phyloP scores from a whole-genome alignment of 2,329 filamentous ascomycete genomes.

The Clonostachys sp. region DNA sequence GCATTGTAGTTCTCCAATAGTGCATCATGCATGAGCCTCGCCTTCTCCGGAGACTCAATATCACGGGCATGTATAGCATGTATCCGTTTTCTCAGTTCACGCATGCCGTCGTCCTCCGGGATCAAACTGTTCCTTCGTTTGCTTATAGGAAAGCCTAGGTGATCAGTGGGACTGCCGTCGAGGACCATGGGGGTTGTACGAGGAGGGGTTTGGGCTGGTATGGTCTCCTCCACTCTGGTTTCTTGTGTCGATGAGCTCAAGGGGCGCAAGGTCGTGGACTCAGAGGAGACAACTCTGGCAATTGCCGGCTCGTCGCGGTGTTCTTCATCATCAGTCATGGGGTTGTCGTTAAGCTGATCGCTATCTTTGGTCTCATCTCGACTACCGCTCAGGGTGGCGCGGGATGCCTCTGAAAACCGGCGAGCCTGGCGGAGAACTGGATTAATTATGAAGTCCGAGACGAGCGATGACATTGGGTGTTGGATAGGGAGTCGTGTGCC shows the following conservation, averaged over 20 bases:
- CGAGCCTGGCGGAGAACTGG: constrained; percentile 63
- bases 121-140: constrained; percentile 30
- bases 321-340: constrained; percentile 10
- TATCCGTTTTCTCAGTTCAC: constrained; percentile 60
- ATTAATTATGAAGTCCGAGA: constrained; percentile 62
- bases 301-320: constrained; percentile 6
- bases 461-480: constrained; percentile 53
- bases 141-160: constrained; percentile 20
- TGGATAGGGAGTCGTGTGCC: background rate
- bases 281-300: constrained; percentile 9
- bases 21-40: constrained; percentile 64
- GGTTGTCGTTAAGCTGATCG: constrained; percentile 6
- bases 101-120: constrained; percentile 79
- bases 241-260: constrained; percentile 25
- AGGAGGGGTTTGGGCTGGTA: constrained; percentile 3
- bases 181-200: constrained; percentile 7
- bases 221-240: constrained; percentile 21
- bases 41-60: constrained; percentile 59
- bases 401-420: constrained; percentile 51
- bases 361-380: constrained; percentile 13
- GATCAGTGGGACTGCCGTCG: constrained; percentile 19
- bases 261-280: constrained; percentile 18
- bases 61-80: constrained; percentile 61
- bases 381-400: constrained; percentile 28
- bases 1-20: constrained; percentile 63